Evolutionary conservation across 2,329 filamentous ascomycete species (phyloP), one percentile per base, ranked within the genome.

Genomic region (Sarocladium brachiariae): DNA sequence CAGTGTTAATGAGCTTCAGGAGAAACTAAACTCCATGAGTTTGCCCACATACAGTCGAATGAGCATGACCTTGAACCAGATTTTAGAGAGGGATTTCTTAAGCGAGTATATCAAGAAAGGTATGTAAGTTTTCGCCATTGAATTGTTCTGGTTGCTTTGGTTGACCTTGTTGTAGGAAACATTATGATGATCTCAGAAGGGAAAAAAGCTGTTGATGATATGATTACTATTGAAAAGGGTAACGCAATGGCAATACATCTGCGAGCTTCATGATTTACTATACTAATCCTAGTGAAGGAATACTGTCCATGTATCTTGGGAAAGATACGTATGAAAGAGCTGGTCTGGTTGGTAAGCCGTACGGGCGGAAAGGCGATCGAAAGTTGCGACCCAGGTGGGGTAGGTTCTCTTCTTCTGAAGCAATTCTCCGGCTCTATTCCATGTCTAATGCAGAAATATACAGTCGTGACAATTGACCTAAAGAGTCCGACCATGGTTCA

Each of bases 151-250:
- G n/a, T n/a, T n/a, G n/a, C n/a, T n/a, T n/a, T n/a, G n/a, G n/a
- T 19, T 13, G 34, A 11, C 27, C 18, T 23, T 5, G 9, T 14
- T 18, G 2, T 53, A 90, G 89, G 89, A 4, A 84, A 89, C 61
- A 72, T 95, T 46, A 66, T 88, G 57, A 88, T 97, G 86, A 76
- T 96, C 2, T 96, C 91, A 0, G 80, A 91, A 64, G 90, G 89
- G 11, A 77, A 78, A 27, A 71, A 77, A 7, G 83, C 81, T 2
- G 75, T 84, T 2, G 86, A 91, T 59, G 87, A 87, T 58, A 74
- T 85, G 2, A 92, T 89, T 63, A 78, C 78, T 0, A 69, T 97
- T 1, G 75, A 70, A 51, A 78, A 89, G 57, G 90, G 89, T 80
- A 37, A 18, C n/a, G n/a, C n/a, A n/a, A n/a, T n/a, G n/a, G n/a